Base-by-base conservation (phyloP, 352 stramenopile species). In the Pilasporangium apinafurcum region DNA sequence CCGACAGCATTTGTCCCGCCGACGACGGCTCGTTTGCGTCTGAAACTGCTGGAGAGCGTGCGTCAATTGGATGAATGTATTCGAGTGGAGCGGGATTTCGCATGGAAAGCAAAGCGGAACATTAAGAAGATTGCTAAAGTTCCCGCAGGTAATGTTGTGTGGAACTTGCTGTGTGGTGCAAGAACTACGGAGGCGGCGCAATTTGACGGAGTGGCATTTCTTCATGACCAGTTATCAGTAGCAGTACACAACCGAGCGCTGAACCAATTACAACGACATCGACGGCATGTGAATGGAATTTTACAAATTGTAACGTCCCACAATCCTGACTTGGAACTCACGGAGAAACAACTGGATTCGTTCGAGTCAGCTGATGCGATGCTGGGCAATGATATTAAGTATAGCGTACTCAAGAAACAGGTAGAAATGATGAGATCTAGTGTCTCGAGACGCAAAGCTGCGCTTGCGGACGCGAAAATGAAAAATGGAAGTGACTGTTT, bases 191-290 rank as follows among this genome's bases (percentile, higher is more conserved):
- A 42, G 35, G 36, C 51, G 0, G 48, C 61, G 29, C 55, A 68
- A 41, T 68, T 58, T 3, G 81, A 93, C 45, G 78, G 78, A 0
- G 41, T 91, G 9, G 32, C 62, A 0, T 66, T 75, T 22, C 44
- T 93, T 36, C 71, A 65, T 16, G 74, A 84, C 20, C 62, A 70
- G 22, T 51, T 93, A 2, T 56, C 68, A 0, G 49, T 86, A 14
- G 60, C 73, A 8, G 52, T 76, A 12, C 80, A 85, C 41, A 74
- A 85, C 25, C 72, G 81, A 21, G 71, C 71, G 6, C 45, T 91
- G 30, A 93, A 93, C 42, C 81, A 91, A 37, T 56, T 93, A 26
- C 71, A 85, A 31, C 76, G 81, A n/a, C 76, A 91, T 37, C 71
- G 76, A 3, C 76, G 79, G 0, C 78, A 93, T 35, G 65, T 91